Percentiles rank a stretch among this genome's conserved stretches.
phyloP scores from a whole-genome alignment of 140 eudicot species.

The Ambrosia hybrid region DNA sequence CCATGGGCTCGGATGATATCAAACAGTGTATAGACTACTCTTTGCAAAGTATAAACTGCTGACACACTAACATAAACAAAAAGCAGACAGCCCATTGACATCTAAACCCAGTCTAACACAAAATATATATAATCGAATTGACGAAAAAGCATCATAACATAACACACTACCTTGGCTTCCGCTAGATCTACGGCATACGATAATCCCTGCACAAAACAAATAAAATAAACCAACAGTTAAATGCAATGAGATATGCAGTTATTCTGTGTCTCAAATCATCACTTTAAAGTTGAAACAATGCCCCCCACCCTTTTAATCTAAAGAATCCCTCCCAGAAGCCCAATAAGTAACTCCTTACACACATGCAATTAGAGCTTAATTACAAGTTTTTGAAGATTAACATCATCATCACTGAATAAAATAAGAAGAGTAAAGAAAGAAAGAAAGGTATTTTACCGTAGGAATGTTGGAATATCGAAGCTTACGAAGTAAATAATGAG shows the following conservation, averaged over 20 bases:
- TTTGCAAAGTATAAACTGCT: neutral
- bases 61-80: neutral
- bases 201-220: conserved; percentile 55
- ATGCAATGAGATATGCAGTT: neutral
- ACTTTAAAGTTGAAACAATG: no score
- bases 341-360: neutral
- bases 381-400: neutral
- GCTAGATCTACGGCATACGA: conserved; percentile 55
- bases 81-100: neutral
- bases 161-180: conserved; percentile 43
- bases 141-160: conserved; percentile 2
- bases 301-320: no score
- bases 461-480: conserved; percentile 79
- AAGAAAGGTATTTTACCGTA: conserved; percentile 35
- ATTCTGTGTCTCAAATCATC: no score
- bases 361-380: neutral
- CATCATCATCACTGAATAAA: neutral
- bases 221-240: neutral
- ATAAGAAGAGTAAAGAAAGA: neutral
- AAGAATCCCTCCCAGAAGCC: neutral
- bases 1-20: no score
- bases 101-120: neutral
- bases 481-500: conserved; percentile 51
- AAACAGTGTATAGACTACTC: neutral
- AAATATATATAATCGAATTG: neutral